A percentile compares a stretch with the other conserved stretches of the same genome.
Evolutionary conservation across 202 grass and related monocot genomes (phyloP).

Genomic region (Musa balbisiana): DNA sequence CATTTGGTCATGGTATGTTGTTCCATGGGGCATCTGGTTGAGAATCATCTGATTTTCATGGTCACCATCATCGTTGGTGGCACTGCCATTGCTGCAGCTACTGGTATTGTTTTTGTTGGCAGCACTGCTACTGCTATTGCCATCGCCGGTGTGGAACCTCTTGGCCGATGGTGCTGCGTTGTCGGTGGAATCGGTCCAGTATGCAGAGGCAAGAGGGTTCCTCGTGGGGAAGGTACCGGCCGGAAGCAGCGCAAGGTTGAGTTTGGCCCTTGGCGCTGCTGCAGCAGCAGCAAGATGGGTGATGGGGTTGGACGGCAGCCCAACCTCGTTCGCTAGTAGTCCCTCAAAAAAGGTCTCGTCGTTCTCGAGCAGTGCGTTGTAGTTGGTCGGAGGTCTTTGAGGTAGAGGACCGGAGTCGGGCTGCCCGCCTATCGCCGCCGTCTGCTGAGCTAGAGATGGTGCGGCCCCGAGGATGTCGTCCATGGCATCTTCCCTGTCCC

Average conservation of each 20-base stretch:
- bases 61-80: background rate
- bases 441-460: background rate
- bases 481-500: constrained; percentile 41
- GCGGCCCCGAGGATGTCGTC: constrained; percentile 31
- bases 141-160: constrained; percentile 28
- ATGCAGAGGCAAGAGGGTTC: constrained; percentile 17
- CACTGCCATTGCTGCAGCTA: background rate
- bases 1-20: constrained; percentile 28
- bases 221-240: constrained; percentile 8
- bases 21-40: constrained; percentile 29
- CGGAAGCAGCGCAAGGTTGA: constrained; percentile 17
- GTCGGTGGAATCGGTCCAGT: constrained; percentile 38
- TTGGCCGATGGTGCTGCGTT: constrained; percentile 32
- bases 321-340: constrained; percentile 35
- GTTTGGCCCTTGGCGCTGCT: constrained; percentile 6
- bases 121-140: constrained; percentile 10
- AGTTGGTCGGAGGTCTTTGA: constrained; percentile 19
- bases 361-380: constrained; percentile 44
- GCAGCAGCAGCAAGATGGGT: constrained; percentile 16
- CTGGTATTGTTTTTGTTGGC: constrained; percentile 6
- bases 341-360: constrained; percentile 68
- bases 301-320: constrained; percentile 1
- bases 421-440: no score
- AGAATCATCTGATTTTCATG: constrained; percentile 37
- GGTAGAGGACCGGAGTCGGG: background rate